A percentile compares a stretch with the other conserved stretches of the same genome.
These are phyloP conservation scores for Triangularia verruculosa DNA, from an alignment of 2,329 filamentous ascomycete species.

Conservation along the genomic window DNA sequence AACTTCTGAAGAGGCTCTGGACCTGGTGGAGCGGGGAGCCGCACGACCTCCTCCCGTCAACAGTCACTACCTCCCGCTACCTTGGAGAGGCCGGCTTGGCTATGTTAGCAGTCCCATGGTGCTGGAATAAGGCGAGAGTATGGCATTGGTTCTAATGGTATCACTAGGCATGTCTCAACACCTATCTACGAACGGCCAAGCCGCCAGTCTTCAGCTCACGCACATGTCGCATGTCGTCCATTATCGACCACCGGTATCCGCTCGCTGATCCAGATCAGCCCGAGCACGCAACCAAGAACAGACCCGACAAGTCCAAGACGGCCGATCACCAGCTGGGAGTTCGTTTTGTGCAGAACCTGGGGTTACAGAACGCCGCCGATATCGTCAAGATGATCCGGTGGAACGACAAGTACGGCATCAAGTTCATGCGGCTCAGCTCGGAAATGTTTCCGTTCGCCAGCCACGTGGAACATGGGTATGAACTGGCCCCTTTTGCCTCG, in stretches of 20 bases:
- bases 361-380: constrained; percentile 78
- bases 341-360: constrained; percentile 71
- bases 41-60: constrained; percentile 73
- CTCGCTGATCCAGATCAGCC: constrained; percentile 71
- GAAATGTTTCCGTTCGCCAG: constrained; percentile 98
- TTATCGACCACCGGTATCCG: constrained; percentile 83
- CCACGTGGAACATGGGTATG: constrained; percentile 83
- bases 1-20: constrained; percentile 17
- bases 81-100: constrained; percentile 85
- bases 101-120: constrained; percentile 60
- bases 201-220: constrained; percentile 87
- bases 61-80: constrained; percentile 77
- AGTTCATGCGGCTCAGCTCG: constrained; percentile 85
- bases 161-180: constrained; percentile 77
- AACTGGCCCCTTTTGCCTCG: constrained; percentile 76
- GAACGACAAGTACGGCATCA: constrained; percentile 91
- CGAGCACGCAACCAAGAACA: constrained; percentile 80
- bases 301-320: constrained; percentile 70
- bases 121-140: not conserved
- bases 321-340: constrained; percentile 65
- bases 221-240: constrained; percentile 87
- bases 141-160: not conserved
- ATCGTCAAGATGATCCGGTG: constrained; percentile 82
- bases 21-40: constrained; percentile 37
- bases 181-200: constrained; percentile 77